Evolutionary conservation across 208 protist species (phyloP).

Genomic region (Blechomonas ayalai): DNA sequence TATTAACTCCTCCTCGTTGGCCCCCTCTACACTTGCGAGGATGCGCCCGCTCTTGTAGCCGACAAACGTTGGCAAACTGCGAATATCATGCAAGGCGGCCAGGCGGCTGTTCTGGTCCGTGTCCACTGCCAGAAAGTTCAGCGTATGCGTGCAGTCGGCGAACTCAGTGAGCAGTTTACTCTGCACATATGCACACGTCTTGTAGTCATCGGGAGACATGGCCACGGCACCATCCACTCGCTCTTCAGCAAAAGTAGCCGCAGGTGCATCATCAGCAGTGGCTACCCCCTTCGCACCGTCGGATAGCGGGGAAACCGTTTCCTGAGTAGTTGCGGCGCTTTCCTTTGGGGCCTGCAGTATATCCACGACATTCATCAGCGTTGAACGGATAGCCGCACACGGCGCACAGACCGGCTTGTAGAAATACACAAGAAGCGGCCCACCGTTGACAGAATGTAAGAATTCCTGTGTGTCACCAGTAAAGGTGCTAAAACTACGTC

Average conservation of each 20-base stretch:
- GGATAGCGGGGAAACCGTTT: too few species aligned
- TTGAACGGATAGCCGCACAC: slow-evolving; percentile 39
- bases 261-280: neutral
- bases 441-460: slow-evolving; percentile 18
- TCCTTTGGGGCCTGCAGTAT: neutral
- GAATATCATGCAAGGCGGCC: slow-evolving; percentile 75
- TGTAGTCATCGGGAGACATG: slow-evolving; percentile 16
- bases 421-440: slow-evolving; percentile 65
- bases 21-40: slow-evolving; percentile 62
- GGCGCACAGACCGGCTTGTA: slow-evolving; percentile 63
- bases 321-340: too few species aligned
- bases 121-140: slow-evolving; percentile 68
- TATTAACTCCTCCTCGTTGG: slow-evolving; percentile 43
- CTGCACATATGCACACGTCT: slow-evolving; percentile 11
- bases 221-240: neutral
- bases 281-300: neutral
- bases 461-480: slow-evolving; percentile 36
- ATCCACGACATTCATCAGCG: too few species aligned
- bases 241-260: neutral
- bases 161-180: slow-evolving; percentile 13
- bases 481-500: slow-evolving; percentile 37
- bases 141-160: slow-evolving; percentile 1
- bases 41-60: slow-evolving; percentile 64
- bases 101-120: slow-evolving; percentile 60
- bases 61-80: slow-evolving; percentile 83